Evolutionary conservation across 2,329 filamentous ascomycete genomes (phyloP).

Genomic region (Colletotrichum sp.): DNA sequence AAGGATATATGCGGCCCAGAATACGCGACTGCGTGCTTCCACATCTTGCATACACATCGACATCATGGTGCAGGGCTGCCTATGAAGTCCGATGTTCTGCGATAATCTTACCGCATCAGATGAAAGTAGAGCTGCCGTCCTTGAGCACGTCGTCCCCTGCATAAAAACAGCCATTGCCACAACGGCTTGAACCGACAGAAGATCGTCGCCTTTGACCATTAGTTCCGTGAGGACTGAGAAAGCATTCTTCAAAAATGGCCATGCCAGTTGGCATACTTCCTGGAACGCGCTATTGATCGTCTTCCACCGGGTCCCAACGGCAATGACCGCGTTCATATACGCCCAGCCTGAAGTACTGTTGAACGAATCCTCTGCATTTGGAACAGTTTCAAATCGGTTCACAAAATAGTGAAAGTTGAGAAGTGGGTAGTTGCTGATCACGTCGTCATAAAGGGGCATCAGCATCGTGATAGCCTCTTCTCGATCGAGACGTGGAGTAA

Average conservation of each 20-base stretch:
- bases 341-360: slow-evolving; percentile 17
- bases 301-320: slow-evolving; percentile 6
- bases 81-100: slow-evolving; percentile 16
- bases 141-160: slow-evolving; percentile 9
- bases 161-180: slow-evolving; percentile 17
- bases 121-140: slow-evolving; percentile 5
- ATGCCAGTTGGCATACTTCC: slow-evolving; percentile 9
- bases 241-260: slow-evolving; percentile 19
- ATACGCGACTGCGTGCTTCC: slow-evolving; percentile 12
- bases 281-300: slow-evolving; percentile 9
- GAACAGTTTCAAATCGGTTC: neutral
- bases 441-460: slow-evolving; percentile 10
- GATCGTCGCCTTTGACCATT: slow-evolving; percentile 1
- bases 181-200: slow-evolving; percentile 10
- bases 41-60: slow-evolving; percentile 8
- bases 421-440: slow-evolving; percentile 1
- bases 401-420: slow-evolving; percentile 14
- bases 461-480: slow-evolving; percentile 6
- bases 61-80: slow-evolving; percentile 5
- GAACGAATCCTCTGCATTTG: neutral
- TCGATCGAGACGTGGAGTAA: slow-evolving; percentile 8
- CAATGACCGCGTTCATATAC: slow-evolving; percentile 8
- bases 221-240: slow-evolving; percentile 10
- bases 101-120: slow-evolving; percentile 2
- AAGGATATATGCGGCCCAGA: slow-evolving; percentile 20